A percentile compares a stretch with the other conserved stretches of the same genome.
Conservation (phyloP, 768 basidiomycete species). For the Panus rudis region DNA sequence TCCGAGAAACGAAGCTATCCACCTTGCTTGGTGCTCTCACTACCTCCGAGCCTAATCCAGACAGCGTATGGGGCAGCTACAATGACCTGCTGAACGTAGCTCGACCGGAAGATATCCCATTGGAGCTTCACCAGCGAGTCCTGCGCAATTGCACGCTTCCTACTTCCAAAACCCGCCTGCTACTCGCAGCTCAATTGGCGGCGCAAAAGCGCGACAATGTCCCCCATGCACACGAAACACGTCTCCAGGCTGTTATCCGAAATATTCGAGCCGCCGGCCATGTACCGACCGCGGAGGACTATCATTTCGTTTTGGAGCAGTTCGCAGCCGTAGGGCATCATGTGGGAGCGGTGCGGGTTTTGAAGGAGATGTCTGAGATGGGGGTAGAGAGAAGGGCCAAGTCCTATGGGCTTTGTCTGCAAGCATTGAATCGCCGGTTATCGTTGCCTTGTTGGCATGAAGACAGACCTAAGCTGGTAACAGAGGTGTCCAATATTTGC, state of each 20-base stretch:
- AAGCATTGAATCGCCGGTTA: constrained; percentile 64
- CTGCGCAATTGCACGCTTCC: constrained; percentile 59
- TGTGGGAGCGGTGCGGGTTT: constrained; percentile 50
- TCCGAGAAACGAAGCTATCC: no score
- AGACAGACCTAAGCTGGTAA: constrained; percentile 37
- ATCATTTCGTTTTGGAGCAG: constrained; percentile 66
- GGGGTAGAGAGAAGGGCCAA: constrained; percentile 42
- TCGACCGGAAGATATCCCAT: constrained; percentile 45
- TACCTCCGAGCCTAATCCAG: no score
- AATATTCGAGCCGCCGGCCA: constrained; percentile 56
- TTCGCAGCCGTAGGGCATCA: constrained; percentile 74
- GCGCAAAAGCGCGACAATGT: constrained; percentile 27
- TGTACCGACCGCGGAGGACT: constrained; percentile 50
- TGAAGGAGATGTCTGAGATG: constrained; percentile 44
- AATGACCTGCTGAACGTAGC: constrained; percentile 44
- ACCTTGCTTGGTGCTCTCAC: no score
- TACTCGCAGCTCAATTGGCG: constrained; percentile 35
- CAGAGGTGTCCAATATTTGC: constrained; percentile 45
- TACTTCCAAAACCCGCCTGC: constrained; percentile 35
- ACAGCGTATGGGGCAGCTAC: constrained; percentile 62
- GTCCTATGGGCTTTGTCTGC: constrained; percentile 60
- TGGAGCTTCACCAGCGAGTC: constrained; percentile 62
- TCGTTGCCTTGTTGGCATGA: constrained; percentile 44
- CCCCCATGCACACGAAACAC: constrained; percentile 55
- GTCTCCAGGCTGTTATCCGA: constrained; percentile 59